These are phyloP conservation scores for Lepidium campestre DNA, from an alignment of 441 rosid species.

Conservation along the genomic window DNA sequence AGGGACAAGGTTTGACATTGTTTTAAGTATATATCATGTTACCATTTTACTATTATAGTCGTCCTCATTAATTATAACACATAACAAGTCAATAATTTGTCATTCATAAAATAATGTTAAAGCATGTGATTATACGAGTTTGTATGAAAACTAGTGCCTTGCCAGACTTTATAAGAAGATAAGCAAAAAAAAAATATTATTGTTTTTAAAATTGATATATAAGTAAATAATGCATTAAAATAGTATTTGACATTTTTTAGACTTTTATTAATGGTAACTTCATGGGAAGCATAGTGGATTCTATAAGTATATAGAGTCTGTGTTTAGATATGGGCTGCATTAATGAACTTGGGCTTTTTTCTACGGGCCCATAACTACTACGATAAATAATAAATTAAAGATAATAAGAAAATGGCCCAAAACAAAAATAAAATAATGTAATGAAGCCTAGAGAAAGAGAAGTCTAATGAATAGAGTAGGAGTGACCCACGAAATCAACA, in stretches of 20 bases:
- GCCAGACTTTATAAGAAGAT: background rate
- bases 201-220: background rate
- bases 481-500: constrained; percentile 24
- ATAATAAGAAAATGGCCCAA: background rate
- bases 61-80: constrained; percentile 3
- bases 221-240: background rate
- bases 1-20: constrained; percentile 29
- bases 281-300: no score
- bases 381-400: background rate
- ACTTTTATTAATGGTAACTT: no score
- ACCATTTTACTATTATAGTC: background rate
- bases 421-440: background rate
- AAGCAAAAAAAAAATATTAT: background rate
- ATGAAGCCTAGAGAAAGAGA: constrained; percentile 22
- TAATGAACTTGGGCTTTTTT: no score
- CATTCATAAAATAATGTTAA: background rate
- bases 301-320: no score
- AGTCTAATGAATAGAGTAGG: background rate
- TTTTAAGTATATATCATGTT: background rate
- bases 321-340: no score
- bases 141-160: constrained; percentile 10
- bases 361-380: no score
- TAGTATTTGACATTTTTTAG: no score
- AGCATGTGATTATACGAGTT: constrained; percentile 14
- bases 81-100: constrained; percentile 5